Evolutionary conservation across 768 basidiomycete genomes (phyloP).

Genomic region (Asterophora lycoperdoides): DNA sequence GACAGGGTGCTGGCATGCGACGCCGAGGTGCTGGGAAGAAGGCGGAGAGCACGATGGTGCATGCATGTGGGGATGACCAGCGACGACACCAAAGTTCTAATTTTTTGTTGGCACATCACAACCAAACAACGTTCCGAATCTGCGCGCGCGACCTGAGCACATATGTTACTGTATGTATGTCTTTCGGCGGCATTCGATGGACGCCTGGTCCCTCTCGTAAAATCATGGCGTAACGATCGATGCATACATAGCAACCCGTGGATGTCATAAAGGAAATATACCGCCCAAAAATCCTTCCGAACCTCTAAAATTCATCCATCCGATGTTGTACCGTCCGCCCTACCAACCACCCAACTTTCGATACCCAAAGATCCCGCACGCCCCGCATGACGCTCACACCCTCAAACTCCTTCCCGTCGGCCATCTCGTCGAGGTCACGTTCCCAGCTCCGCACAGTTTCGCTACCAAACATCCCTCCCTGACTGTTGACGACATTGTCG

Average conservation of each 20-base stretch:
- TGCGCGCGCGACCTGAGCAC: too few relatives aligned
- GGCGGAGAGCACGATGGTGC: conserved; percentile 42
- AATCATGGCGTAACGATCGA: background rate
- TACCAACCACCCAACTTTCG: conserved; percentile 76
- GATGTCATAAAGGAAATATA: background rate
- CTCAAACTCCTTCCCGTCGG: conserved; percentile 42
- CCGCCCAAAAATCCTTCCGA: background rate
- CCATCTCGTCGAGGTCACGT: conserved; percentile 61
- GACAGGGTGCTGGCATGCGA: conserved; percentile 20
- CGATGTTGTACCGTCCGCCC: conserved; percentile 38
- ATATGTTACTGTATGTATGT: too few relatives aligned
- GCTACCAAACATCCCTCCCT: conserved; percentile 76
- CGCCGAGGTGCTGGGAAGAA: conserved; percentile 22
- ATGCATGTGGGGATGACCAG: conserved; percentile 38
- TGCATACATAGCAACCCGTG: background rate
- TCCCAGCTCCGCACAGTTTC: conserved; percentile 71
- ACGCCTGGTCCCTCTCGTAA: too few relatives aligned
- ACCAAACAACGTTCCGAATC: conserved; percentile 10
- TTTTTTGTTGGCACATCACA: conserved; percentile 15
- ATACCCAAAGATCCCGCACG: conserved; percentile 60
- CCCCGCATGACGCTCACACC: conserved; percentile 34
- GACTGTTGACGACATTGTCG: conserved; percentile 63
- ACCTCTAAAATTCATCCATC: conserved; percentile 31
- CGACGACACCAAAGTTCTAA: conserved; percentile 11
- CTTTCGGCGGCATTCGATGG: too few relatives aligned